These are phyloP conservation scores for Gymnopilus junonius DNA, from an alignment of 768 basidiomycete species.

Conservation along the genomic window DNA sequence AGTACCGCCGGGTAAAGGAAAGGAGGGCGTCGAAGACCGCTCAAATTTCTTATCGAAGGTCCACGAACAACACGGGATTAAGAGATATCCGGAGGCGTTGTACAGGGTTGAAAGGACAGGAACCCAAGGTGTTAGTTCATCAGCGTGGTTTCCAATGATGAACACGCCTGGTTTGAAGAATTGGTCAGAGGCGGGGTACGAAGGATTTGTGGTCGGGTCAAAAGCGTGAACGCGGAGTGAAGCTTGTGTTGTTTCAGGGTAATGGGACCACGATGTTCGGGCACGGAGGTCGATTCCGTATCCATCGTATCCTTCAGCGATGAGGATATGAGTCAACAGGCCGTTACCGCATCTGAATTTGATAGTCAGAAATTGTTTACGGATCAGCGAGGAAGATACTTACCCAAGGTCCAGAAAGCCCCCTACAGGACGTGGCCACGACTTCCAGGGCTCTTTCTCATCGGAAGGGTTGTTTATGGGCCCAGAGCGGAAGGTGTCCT, in stretches of 20 bases:
- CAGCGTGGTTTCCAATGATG: conserved; percentile 94
- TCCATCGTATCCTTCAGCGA: conserved; percentile 83
- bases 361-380: background rate
- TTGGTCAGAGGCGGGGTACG: conserved; percentile 5
- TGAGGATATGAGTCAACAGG: conserved; percentile 86
- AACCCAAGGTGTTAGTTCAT: conserved; percentile 95
- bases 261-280: conserved; percentile 83
- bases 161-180: conserved; percentile 58
- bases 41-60: conserved; percentile 71
- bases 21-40: conserved; percentile 45
- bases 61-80: conserved; percentile 94
- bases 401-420: conserved; percentile 93
- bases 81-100: conserved; percentile 68
- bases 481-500: conserved; percentile 55
- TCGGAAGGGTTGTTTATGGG: conserved; percentile 9
- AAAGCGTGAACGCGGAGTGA: conserved; percentile 72
- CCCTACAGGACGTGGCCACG: conserved; percentile 78
- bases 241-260: conserved; percentile 64
- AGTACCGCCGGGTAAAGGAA: conserved; percentile 24
- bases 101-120: conserved; percentile 76
- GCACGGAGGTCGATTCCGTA: conserved; percentile 86
- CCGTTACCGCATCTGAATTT: conserved; percentile 85
- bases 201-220: conserved; percentile 54
- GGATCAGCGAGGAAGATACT: conserved; percentile 20
- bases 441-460: conserved; percentile 56